Base-by-base conservation (phyloP, 352 stramenopile genomes). In the Lagenidium sp. region DNA sequence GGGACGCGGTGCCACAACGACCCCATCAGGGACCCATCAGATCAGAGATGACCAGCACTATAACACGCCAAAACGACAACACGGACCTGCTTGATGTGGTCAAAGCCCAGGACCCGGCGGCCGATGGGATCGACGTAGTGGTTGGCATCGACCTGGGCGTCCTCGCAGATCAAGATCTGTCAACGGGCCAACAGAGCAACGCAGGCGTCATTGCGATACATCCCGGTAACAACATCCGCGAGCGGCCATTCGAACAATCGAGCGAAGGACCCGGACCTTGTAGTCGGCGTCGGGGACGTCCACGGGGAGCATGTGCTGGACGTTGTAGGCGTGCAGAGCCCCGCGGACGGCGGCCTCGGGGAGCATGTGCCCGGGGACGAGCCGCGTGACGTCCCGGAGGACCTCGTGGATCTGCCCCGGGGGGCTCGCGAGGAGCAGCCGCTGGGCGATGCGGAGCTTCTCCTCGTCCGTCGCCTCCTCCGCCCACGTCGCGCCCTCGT, bases 321-420 rank as follows among this genome's bases (percentile, higher is more conserved):
- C 52, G 60, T 95, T 95, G 67, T 94, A 93, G 2, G 65, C 62
- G 39, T 88, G 74, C 16, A 91, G 49, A 13, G 77, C 77, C n/a
- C 74, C 79, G 0, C 71, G 61, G 20, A 94, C 50, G 25, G 78
- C 73, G 13, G 52, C 59, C 26, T 94, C 80, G 13, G 73, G 66
- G 25, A 96, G 62, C 47, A 95, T 56, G 19, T 57, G 59, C 16
- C 57, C 53, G 15, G 82, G 71, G 34, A 95, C 63, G n/a, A 95
- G 69, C 62, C 89, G 88, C 16, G 59, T 67, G 19, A 95, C 73
- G 55, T 95, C 84, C 52, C 67, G 66, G 39, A 88, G 51, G 41
- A 96, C 82, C 39, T 95, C 80, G 41, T 93, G 67, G 44, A 96
- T 64, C 66, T 97, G 79, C 13, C 88, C 86, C 0, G 90, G 86